These are phyloP conservation scores for Ascoidea asiatica DNA, from an alignment of 805 yeast genomes.

Conservation along the genomic window DNA sequence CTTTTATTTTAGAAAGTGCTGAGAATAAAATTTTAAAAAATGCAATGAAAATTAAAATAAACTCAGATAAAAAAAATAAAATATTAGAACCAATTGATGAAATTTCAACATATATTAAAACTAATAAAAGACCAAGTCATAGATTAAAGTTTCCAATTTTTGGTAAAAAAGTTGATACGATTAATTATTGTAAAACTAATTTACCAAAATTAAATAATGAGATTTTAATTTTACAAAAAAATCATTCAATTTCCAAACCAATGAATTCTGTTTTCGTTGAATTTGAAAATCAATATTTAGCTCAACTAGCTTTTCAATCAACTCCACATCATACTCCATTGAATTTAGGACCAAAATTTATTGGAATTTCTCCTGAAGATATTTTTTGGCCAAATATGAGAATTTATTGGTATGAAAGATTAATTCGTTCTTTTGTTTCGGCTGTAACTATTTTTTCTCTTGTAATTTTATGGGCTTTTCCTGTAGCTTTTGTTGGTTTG, in stretches of 20 bases:
- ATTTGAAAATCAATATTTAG: slow-evolving; percentile 62
- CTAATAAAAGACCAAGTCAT: slow-evolving; percentile 53
- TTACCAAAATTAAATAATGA: slow-evolving; percentile 46
- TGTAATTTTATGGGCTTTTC: slow-evolving; percentile 59
- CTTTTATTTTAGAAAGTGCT: slow-evolving; percentile 52
- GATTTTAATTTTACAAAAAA: slow-evolving; percentile 39
- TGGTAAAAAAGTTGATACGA: slow-evolving; percentile 53
- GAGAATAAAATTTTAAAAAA: slow-evolving; percentile 40
- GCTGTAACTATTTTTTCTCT: slow-evolving; percentile 38
- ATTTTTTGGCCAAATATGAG: slow-evolving; percentile 63
- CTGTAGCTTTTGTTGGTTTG: slow-evolving; percentile 69
- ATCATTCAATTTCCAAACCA: slow-evolving; percentile 35
- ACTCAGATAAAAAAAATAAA: slow-evolving; percentile 55
- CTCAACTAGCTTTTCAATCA: slow-evolving; percentile 60
- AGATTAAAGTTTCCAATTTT: slow-evolving; percentile 20
- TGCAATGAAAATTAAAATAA: slow-evolving; percentile 50
- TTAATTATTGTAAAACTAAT: slow-evolving; percentile 40
- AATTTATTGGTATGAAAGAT: slow-evolving; percentile 68
- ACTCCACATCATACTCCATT: slow-evolving; percentile 53
- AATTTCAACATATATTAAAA: slow-evolving; percentile 45
- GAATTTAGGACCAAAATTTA: slow-evolving; percentile 42
- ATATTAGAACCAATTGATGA: slow-evolving; percentile 30
- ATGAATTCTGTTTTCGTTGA: slow-evolving; percentile 73
- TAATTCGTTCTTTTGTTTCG: slow-evolving; percentile 39
- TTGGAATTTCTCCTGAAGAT: slow-evolving; percentile 52